These are phyloP conservation scores for Ceratocystiopsis sp. DNA, from an alignment of 2,329 filamentous ascomycete species.

Conservation along the genomic window DNA sequence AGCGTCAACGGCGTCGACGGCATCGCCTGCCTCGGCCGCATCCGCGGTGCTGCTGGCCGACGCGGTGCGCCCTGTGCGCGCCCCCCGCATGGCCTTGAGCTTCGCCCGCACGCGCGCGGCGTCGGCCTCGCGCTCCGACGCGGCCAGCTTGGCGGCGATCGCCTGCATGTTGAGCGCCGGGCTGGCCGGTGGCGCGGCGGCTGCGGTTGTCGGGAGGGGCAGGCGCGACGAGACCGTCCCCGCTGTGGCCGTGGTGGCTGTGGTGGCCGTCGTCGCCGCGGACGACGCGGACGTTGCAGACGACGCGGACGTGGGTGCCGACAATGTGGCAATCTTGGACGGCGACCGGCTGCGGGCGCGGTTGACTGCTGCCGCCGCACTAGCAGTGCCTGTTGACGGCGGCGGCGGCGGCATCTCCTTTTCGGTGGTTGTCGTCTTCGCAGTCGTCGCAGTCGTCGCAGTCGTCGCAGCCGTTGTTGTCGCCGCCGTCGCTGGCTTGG, in stretches of 20 bases:
- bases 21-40: too few species aligned
- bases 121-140: constrained; percentile 46
- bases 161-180: constrained; percentile 43
- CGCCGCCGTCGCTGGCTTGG: too few species aligned
- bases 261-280: background rate
- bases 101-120: constrained; percentile 46
- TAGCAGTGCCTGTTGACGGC: background rate
- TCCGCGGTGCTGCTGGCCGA: constrained; percentile 4
- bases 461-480: background rate
- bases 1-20: too few species aligned
- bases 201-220: constrained; percentile 11
- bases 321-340: constrained; percentile 6
- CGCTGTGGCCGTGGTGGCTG: too few species aligned
- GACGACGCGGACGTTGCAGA: too few species aligned
- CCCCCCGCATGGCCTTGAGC: constrained; percentile 33
- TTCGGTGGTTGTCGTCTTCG: constrained; percentile 12
- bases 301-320: constrained; percentile 1
- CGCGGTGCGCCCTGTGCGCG: constrained; percentile 4
- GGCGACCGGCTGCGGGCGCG: constrained; percentile 8
- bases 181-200: constrained; percentile 24
- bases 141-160: constrained; percentile 46
- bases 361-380: background rate
- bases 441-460: background rate
- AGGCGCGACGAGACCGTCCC: constrained; percentile 6
- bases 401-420: background rate